These are phyloP conservation scores for Talaromyces piceae DNA, from an alignment of 2,329 filamentous ascomycete genomes.

Conservation along the genomic window DNA sequence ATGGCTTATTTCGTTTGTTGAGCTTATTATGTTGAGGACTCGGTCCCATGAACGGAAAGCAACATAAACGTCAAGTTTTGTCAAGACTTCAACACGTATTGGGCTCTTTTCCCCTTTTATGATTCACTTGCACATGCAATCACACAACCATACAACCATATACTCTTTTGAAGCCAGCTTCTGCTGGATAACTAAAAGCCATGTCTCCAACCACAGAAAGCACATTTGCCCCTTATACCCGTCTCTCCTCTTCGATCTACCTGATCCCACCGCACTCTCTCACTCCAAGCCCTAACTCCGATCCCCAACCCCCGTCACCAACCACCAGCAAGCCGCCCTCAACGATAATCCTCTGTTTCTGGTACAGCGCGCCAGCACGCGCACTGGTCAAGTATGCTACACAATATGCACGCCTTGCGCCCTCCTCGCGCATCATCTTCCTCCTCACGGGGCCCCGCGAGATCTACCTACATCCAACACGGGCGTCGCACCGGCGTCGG, in stretches of 20 bases:
- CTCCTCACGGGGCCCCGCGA: slow-evolving; percentile 30
- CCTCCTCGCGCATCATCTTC: slow-evolving; percentile 37
- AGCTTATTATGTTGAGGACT: no score
- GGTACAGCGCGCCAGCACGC: slow-evolving; percentile 41
- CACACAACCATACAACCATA: neutral
- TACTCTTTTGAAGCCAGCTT: neutral
- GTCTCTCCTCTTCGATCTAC: slow-evolving; percentile 33
- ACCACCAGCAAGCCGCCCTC: slow-evolving; percentile 16
- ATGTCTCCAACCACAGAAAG: slow-evolving; percentile 3
- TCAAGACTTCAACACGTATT: no score
- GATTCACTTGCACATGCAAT: no score
- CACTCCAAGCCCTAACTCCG: neutral
- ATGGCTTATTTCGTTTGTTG: no score
- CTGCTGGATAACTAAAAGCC: neutral
- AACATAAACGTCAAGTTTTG: no score
- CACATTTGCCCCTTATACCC: slow-evolving; percentile 6
- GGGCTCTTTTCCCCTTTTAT: no score
- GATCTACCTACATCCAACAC: slow-evolving; percentile 22
- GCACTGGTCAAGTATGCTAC: slow-evolving; percentile 43
- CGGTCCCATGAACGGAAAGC: no score
- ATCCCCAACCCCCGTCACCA: slow-evolving; percentile 8
- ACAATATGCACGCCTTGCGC: slow-evolving; percentile 37
- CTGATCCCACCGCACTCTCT: slow-evolving; percentile 25
- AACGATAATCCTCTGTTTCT: slow-evolving; percentile 41
- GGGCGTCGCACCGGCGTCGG: slow-evolving; percentile 19